Percentiles rank a stretch among this genome's conserved stretches.
phyloP scores from a whole-genome alignment of 2,329 filamentous ascomycete genomes.

The Paradendryphiella salina region DNA sequence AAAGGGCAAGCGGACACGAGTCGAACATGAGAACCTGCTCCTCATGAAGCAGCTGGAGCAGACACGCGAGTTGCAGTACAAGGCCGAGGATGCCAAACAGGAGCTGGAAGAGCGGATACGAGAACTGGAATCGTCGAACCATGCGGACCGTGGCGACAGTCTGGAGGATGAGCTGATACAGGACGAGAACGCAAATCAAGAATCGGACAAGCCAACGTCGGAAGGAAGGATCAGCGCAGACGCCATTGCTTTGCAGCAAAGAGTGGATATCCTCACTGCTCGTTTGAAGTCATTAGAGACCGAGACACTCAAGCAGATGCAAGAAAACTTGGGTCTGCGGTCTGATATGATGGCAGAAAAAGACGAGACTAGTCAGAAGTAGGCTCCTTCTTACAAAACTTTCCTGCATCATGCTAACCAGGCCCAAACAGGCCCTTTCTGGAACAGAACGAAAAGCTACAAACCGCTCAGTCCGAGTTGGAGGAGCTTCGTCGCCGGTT shows the following conservation, averaged over 20 bases:
- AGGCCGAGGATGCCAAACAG: conserved; percentile 53
- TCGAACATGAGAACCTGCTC: conserved; percentile 54
- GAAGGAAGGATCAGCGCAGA: conserved; percentile 39
- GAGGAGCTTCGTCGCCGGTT: conserved; percentile 41
- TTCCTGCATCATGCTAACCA: background rate
- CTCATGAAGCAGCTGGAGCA: conserved; percentile 54
- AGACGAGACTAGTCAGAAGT: conserved; percentile 43
- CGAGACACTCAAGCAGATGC: conserved; percentile 49
- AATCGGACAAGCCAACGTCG: conserved; percentile 17
- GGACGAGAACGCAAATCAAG: conserved; percentile 38
- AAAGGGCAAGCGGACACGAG: conserved; percentile 52
- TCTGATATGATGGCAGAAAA: conserved; percentile 45
- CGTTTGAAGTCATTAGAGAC: conserved; percentile 45
- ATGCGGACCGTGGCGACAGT: conserved; percentile 35
- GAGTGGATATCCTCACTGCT: conserved; percentile 46
- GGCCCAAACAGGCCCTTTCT: conserved; percentile 37
- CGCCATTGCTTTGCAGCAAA: conserved; percentile 46
- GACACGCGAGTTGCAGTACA: conserved; percentile 52
- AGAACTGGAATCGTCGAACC: conserved; percentile 46
- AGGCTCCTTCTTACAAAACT: background rate
- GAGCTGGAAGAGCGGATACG: conserved; percentile 53
- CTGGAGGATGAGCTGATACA: conserved; percentile 49
- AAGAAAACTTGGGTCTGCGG: conserved; percentile 46
- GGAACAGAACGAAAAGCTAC: conserved; percentile 46
- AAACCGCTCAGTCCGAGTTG: conserved; percentile 40